A percentile compares a stretch with the other conserved stretches of the same genome.
phyloP scores from a whole-genome alignment of 208 protist species.

The Naegleria gruberi region DNA sequence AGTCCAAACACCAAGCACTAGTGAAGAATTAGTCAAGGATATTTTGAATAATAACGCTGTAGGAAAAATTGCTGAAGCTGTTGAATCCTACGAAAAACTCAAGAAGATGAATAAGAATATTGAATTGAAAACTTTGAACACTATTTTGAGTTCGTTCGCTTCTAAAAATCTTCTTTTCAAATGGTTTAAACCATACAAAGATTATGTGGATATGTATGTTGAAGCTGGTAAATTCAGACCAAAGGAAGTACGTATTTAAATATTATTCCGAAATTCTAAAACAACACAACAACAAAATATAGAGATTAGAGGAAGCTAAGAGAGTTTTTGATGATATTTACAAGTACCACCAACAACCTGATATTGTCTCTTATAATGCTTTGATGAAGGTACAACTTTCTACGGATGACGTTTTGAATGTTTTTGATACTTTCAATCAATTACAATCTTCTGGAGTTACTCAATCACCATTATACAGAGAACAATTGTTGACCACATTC shows the following conservation, averaged over 20 bases:
- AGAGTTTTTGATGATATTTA: background rate
- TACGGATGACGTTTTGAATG: background rate
- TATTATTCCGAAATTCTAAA: background rate
- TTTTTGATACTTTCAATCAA: slow-evolving; percentile 12
- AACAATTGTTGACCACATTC: background rate
- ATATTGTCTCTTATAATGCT: background rate
- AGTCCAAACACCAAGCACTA: background rate
- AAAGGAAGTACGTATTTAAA: background rate
- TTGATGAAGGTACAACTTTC: slow-evolving; percentile 14
- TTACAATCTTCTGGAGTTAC: background rate
- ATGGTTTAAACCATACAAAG: slow-evolving; percentile 21
- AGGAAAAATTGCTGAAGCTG: background rate
- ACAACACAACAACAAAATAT: background rate
- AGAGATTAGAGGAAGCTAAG: slow-evolving; percentile 15
- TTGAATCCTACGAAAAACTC: background rate
- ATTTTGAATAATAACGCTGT: background rate
- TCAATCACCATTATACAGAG: background rate
- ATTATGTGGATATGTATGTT: slow-evolving; percentile 21
- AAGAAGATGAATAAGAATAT: background rate
- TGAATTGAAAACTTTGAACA: background rate
- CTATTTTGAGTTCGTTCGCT: background rate
- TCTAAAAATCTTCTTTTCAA: background rate
- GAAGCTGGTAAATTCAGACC: slow-evolving; percentile 12
- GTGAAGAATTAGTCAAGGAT: background rate
- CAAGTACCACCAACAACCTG: background rate